Evolutionary conservation across 1,284 basidiomycete genomes (phyloP), one percentile per base, ranked within the genome.

Genomic region (Ustilago trichophora): DNA sequence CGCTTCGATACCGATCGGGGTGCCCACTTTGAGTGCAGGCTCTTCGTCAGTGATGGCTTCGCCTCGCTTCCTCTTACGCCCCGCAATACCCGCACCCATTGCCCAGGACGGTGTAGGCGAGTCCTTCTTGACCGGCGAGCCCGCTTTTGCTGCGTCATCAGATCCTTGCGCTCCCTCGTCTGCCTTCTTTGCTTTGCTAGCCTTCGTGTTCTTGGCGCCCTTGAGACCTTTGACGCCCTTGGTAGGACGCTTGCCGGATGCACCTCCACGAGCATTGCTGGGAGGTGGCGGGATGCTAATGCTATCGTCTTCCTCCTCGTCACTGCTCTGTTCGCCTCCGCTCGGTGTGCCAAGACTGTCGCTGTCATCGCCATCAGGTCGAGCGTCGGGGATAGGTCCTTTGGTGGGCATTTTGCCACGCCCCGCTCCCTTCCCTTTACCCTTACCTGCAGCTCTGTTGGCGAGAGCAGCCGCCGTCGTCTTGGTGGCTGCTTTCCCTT

Each of bases 61-160:
- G 36, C 75, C 75, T 26, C 75, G 55, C 44, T 78, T 78, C 29
- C 76, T 58, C 59, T 78, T 78, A 15, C 76, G 59, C 15, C 69
- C 63, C 9, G 74, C 72, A 34, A 72, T 40, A 3, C 74, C 74
- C 26, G 57, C 72, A 8, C 62, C 68, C 41, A 58, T 51, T 4
- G 68, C 60, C 72, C 69, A 72, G 6, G 51, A 85, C 18, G 71
- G 64, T 21, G 58, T 50, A 7, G 90, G 90, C 80, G 62, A 66
- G 33, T 88, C 88, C 33, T 90, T 90, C 86, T 91, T 90, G 15
- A 62, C 42, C 1, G 86, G 87, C 35, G 83, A 83, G 29, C 41
- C 25, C 43, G 85, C 84, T 32, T 82, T 76, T n/a, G 81, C 80
- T 16, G 46, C 52, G 18, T 47, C 50, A 2, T 27, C 80, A 19